Base-by-base conservation (phyloP, 306 rosid genomes). In the peach (Prunus persica) region DNA sequence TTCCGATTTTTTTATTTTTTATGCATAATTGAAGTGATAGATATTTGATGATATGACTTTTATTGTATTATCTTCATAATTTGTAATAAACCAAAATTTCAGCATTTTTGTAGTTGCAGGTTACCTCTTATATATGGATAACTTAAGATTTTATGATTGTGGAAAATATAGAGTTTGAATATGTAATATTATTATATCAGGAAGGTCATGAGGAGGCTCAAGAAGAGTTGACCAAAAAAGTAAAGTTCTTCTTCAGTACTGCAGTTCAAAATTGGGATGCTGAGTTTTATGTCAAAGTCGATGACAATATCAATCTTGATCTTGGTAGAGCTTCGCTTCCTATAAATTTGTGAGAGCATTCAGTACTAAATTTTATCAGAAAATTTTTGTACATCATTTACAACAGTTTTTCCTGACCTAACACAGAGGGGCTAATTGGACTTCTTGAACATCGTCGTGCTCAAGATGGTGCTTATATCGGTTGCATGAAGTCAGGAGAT, bases 151-250 rank as follows among this genome's bases (percentile, higher is more conserved):
- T 60, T 67, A 41, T 76, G 65, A 74, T 69, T 63, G 49, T 47
- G 61, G 79, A 49, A 74, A 13, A 25, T 49, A 49, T 70, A 52
- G 65, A 75, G 76, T 66, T 82, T 81, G 76, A 78, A 65, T 63
- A 10, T 58, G 75, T 89, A 49, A 34, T 30, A 56, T 76, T 83
- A 45, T 51, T 73, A 13, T 84, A 79, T 77, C 79, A 96, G 99
- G 99, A 92, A 83, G 93, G 88, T 74, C 99, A 96, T n/a, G 99
- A 96, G 84, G 99, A 96, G 84, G 99, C 99, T 82, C 93, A 92
- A 75, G 99, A 96, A 76, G 98, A 92, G 85, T 84, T 92, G 69
- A 90, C 98, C 54, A 92, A 96, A 71, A 96, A 96, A 79, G 96
- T 87, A 16, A 92, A 96, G 84, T 84, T 88, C 84, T 96, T 92